Evolutionary conservation across 1,284 basidiomycete genomes (phyloP).

Genomic region (Naganishia cerealis): DNA sequence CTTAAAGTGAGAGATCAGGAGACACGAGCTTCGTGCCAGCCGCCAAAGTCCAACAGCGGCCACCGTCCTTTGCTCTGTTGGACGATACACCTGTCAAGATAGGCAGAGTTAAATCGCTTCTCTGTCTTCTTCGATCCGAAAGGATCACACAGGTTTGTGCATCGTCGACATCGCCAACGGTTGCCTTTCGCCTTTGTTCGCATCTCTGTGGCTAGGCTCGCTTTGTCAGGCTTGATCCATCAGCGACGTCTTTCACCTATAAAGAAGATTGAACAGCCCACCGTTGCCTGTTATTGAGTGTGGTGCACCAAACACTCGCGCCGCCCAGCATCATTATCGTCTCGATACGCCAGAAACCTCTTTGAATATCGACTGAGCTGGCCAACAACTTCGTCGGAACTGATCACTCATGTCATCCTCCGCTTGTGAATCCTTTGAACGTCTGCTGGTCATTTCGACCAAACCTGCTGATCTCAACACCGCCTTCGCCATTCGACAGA

Average conservation of each 20-base stretch:
- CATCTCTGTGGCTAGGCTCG: not conserved
- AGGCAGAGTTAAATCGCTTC: not conserved
- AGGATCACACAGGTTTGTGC: not conserved
- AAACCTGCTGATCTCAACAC: slow-evolving; percentile 84
- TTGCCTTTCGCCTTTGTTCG: not conserved
- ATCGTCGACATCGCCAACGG: not conserved
- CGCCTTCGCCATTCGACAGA: slow-evolving; percentile 86
- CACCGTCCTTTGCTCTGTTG: not conserved
- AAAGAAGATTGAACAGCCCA: not conserved
- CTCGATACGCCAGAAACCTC: too few species aligned
- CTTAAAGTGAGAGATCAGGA: not conserved
- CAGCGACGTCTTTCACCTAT: not conserved
- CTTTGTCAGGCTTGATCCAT: not conserved
- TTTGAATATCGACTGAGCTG: too few species aligned
- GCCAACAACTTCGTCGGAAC: not conserved
- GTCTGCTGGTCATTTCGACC: slow-evolving; percentile 77
- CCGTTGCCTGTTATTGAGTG: not conserved
- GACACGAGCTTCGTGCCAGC: not conserved
- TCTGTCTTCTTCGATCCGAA: not conserved
- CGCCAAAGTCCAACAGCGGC: not conserved
- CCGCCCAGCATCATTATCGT: too few species aligned
- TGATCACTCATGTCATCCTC: not conserved
- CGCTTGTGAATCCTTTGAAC: slow-evolving; percentile 1
- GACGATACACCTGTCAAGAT: not conserved
- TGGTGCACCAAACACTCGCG: too few species aligned